Evolutionary conservation across 2,329 filamentous ascomycete genomes (phyloP), one percentile per base, ranked within the genome.

Genomic region (Orbilia oligospora): DNA sequence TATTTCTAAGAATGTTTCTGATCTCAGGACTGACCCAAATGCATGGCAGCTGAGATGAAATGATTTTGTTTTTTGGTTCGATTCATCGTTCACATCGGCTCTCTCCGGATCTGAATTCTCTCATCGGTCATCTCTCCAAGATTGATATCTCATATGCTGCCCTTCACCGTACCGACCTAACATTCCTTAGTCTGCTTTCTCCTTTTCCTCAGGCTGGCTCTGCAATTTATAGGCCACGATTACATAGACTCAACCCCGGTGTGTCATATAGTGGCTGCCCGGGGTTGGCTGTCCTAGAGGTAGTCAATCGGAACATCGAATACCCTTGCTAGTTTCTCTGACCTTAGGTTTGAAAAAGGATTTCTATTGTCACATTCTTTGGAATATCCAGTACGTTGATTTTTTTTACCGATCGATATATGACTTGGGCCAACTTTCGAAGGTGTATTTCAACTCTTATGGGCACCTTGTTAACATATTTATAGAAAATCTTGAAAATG

Each of bases 331-430:
- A 30, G 27, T 51, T 27, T 49, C 46, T 6, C 30, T 53, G n/a
- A 8, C 33, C 22, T 22, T 27, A 33, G 16, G 8, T 18, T 33
- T 33, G 22, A 5, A 30, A 36, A 41, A 48, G 5, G 24, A 18
- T 12, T 56, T 61, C 55, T 67, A 64, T 64, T 5, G 44, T 30
- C 48, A 68, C 73, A 33, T 71, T 77, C 73, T 64, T 77, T 77
- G 30, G 46, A 71, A 68, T 77, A 77, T 68, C 38, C 51, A 56
- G 73, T 77, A 67, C 2, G 67, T 71, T 8, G 6, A 51, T 4
- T 51, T 14, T 51, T 5, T 24, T 1, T 51, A 6, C 22, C 6
- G 18, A 24, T 27, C 12, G 22, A 3, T 41, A 3, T 48, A 16
- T 51, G 27, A 46, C 3, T 14, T 20, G 2, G 22, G 33, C 9